Percentiles rank a stretch among this genome's conserved stretches.
Conservation (phyloP, 2,329 filamentous ascomycete genomes). For the Epichloe uncinata region DNA sequence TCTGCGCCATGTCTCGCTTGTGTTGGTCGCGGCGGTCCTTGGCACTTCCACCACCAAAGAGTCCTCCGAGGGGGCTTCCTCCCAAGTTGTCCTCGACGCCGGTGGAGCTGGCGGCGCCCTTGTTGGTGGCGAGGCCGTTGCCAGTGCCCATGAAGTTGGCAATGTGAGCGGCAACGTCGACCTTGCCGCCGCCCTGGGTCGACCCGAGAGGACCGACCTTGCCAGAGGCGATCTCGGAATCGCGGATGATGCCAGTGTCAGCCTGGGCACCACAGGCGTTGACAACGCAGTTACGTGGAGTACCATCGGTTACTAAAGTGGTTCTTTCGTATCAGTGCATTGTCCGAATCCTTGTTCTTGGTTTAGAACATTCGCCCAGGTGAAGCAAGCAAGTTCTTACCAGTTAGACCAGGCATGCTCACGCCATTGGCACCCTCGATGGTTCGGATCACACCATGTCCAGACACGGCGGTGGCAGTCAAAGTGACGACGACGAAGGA, state of each 20-base stretch:
- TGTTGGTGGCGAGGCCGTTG: neutral
- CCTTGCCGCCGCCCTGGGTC: conserved; percentile 3
- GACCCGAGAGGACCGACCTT: conserved; percentile 3
- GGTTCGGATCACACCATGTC: conserved; percentile 2
- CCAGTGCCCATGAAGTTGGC: conserved; percentile 5
- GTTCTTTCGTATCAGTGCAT: neutral
- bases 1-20: conserved; percentile 18
- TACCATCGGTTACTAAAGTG: conserved; percentile 2
- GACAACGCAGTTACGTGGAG: conserved; percentile 5
- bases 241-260: conserved; percentile 5
- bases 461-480: conserved; percentile 11
- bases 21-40: conserved; percentile 10
- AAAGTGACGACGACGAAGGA: conserved; percentile 16
- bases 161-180: conserved; percentile 1
- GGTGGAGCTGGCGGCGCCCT: conserved; percentile 11
- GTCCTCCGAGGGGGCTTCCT: conserved; percentile 7
- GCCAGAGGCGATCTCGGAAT: conserved; percentile 2
- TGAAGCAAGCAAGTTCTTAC: conserved; percentile 8
- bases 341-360: neutral
- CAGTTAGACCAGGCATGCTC: conserved; percentile 2
- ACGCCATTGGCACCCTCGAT: conserved; percentile 2
- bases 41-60: neutral
- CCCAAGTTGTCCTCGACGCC: conserved; percentile 31
- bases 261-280: conserved; percentile 5
- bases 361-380: no score